Conservation (phyloP, 768 basidiomycete species). For the Tulasnella sp. region DNA sequence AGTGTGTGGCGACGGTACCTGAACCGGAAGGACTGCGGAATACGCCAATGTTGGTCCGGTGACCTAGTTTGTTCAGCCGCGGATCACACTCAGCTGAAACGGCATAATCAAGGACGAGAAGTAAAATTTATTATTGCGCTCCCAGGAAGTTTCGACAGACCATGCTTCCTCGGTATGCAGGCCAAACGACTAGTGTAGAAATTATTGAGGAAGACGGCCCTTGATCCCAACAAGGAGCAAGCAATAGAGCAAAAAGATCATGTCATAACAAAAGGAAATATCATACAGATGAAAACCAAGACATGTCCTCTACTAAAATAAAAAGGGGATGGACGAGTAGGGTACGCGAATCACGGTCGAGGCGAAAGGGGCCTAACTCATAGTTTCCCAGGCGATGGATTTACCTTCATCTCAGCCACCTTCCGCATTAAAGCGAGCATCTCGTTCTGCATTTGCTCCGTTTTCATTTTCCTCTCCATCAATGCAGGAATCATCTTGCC, state of each 20-base stretch:
- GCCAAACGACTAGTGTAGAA: too few species aligned
- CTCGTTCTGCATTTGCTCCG: background rate
- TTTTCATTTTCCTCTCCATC: constrained; percentile 12
- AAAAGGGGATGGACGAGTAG: background rate
- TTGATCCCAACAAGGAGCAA: background rate
- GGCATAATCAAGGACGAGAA: too few species aligned
- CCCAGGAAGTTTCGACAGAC: too few species aligned
- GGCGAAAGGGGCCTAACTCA: background rate
- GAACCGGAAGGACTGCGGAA: too few species aligned
- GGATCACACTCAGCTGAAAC: too few species aligned
- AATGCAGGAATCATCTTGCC: constrained; percentile 17
- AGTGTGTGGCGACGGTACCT: too few species aligned
- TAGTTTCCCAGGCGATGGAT: background rate
- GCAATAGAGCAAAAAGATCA: background rate
- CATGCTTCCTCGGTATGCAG: too few species aligned
- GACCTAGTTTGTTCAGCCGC: too few species aligned
- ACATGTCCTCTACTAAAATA: background rate
- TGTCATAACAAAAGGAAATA: background rate
- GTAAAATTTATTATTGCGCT: too few species aligned
- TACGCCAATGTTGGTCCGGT: too few species aligned
- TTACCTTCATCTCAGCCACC: background rate
- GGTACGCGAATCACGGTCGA: background rate
- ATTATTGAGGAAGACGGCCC: too few species aligned
- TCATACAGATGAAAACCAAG: background rate
- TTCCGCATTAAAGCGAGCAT: constrained; percentile 4